These are phyloP conservation scores for Camelina sativa DNA, from an alignment of 345 rosid genomes.

Conservation along the genomic window DNA sequence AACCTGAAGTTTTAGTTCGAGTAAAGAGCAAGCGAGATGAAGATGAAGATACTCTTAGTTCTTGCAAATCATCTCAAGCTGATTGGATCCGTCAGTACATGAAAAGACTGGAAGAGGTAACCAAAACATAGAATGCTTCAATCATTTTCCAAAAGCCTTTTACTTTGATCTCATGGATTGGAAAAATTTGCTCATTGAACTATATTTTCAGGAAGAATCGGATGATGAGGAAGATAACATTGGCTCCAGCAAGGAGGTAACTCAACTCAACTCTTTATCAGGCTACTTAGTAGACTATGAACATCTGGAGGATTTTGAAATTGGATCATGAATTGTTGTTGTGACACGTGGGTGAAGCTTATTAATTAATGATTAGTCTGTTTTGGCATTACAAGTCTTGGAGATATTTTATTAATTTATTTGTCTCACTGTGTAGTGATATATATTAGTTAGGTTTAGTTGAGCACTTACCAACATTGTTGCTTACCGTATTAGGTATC, in stretches of 20 bases:
- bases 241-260: conserved; percentile 58
- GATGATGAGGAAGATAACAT: conserved; percentile 54
- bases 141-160: background rate
- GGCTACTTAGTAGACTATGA: conserved; percentile 4
- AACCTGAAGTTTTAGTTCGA: conserved; percentile 53
- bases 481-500: conserved; percentile 43
- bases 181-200: conserved; percentile 5
- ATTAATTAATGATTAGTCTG: background rate
- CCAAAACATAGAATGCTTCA: conserved; percentile 16
- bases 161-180: background rate
- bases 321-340: conserved; percentile 7
- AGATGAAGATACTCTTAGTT: conserved; percentile 55
- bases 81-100: conserved; percentile 91
- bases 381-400: background rate
- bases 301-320: conserved; percentile 19
- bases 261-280: conserved; percentile 5
- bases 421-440: background rate
- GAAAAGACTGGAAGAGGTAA: conserved; percentile 87
- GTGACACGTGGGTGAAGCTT: conserved; percentile 13
- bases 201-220: conserved; percentile 59
- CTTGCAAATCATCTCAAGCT: conserved; percentile 72
- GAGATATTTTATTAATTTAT: background rate
- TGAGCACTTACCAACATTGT: background rate
- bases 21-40: conserved; percentile 55
- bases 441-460: background rate